Percentiles rank a stretch among this genome's conserved stretches.
Conservation (phyloP, 345 rosid genomes). For the Syzygium aqueum region DNA sequence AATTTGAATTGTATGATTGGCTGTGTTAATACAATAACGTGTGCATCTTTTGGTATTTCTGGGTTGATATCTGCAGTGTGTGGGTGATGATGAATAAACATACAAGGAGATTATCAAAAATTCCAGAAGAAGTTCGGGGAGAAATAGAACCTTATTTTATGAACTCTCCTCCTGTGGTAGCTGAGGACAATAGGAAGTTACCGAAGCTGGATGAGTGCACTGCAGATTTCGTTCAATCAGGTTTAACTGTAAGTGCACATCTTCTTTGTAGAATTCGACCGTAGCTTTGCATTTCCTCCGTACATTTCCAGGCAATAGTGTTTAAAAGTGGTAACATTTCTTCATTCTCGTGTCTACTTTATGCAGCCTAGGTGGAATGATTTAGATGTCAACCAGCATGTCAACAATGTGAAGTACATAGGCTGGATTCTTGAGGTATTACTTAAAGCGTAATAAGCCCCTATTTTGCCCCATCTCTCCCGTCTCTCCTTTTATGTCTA, state of each 20-base stretch:
- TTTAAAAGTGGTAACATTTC: not conserved
- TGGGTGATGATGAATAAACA: slow-evolving; percentile 99
- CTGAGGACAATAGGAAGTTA: slow-evolving; percentile 82
- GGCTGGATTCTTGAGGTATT: slow-evolving; percentile 95
- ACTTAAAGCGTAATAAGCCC: not conserved
- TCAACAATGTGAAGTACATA: slow-evolving; percentile 93
- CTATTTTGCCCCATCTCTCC: not conserved
- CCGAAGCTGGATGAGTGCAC: slow-evolving; percentile 71
- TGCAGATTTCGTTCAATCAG: slow-evolving; percentile 64
- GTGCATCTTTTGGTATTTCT: not conserved
- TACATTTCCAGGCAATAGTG: not conserved
- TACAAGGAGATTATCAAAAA: slow-evolving; percentile 84
- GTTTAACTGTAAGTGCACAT: slow-evolving; percentile 64
- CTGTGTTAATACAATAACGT: not conserved
- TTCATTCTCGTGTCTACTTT: not conserved
- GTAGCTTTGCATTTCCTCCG: not conserved
- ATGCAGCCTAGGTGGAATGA: slow-evolving; percentile 96
- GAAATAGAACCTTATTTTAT: slow-evolving; percentile 78
- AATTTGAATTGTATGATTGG: not conserved
- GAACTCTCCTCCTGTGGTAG: slow-evolving; percentile 58
- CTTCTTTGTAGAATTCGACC: not conserved
- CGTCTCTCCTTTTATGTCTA: not conserved
- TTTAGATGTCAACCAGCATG: slow-evolving; percentile 96
- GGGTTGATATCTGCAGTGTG: slow-evolving; percentile 41
- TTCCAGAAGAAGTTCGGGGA: slow-evolving; percentile 83